A percentile compares a stretch with the other conserved stretches of the same genome.
Conservation (phyloP, 495 filamentous ascomycete genomes). For the Talaromyces trachyspermus region DNA sequence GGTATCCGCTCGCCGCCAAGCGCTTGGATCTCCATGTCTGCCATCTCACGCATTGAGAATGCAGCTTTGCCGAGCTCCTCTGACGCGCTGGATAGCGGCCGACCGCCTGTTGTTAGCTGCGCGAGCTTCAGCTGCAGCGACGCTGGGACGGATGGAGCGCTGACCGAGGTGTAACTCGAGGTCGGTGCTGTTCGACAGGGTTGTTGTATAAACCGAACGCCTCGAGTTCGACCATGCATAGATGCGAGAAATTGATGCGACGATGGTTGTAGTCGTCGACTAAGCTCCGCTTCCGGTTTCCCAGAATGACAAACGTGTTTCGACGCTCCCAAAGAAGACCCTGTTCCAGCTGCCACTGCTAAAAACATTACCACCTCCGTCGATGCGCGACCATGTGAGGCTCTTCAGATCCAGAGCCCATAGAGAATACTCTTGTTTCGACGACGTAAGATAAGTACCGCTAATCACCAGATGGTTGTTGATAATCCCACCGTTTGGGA, state of each 20-base stretch:
- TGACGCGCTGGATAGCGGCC: constrained; percentile 60
- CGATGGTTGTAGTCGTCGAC: constrained; percentile 98
- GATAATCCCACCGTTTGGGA: constrained; percentile 90
- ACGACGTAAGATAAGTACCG: constrained; percentile 92
- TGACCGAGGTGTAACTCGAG: constrained; percentile 73
- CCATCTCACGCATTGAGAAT: constrained; percentile 68
- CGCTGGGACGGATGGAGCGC: constrained; percentile 54
- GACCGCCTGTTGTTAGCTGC: constrained; percentile 61
- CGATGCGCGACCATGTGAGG: constrained; percentile 88
- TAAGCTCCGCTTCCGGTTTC: constrained; percentile 84
- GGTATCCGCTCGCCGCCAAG: constrained; percentile 86
- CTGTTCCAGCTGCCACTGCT: constrained; percentile 96
- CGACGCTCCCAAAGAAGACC: constrained; percentile 82
- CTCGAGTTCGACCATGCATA: constrained; percentile 94
- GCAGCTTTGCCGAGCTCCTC: constrained; percentile 80
- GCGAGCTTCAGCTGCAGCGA: constrained; percentile 51
- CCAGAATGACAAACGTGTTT: constrained; percentile 90
- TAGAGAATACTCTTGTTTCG: constrained; percentile 95
- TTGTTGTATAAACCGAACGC: constrained; percentile 97
- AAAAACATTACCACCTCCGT: constrained; percentile 90
- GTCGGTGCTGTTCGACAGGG: constrained; percentile 64
- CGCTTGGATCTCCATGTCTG: constrained; percentile 96
- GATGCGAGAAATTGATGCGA: constrained; percentile 92
- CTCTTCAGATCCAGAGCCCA: constrained; percentile 89
- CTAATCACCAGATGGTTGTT: constrained; percentile 95